Base-by-base conservation (phyloP, 805 yeast genomes). In the Clavispora carvajalis region DNA sequence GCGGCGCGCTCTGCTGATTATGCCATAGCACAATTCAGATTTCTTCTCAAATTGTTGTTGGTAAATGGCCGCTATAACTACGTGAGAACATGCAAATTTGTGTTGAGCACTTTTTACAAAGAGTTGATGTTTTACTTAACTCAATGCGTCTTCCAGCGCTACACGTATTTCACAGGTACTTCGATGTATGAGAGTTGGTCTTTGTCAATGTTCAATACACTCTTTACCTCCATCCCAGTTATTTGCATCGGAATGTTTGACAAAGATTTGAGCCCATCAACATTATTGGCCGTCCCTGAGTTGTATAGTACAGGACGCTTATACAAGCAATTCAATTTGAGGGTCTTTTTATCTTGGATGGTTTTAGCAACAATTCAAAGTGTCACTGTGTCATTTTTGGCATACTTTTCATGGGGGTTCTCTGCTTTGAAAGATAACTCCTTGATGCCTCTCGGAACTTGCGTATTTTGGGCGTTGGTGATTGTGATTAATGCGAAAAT, bases 11-110 rank as follows among this genome's bases (percentile, higher is more conserved):
- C 96, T 0, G 82, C 97, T 0, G 99, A 93, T 62, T 93, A 87
- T 56, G 82, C 98, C 1, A 85, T 93, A 58, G 99, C 95, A 0
- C 99, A 93, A 59, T 93, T 93, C 65, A 70, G 96, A 44, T 93
- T 77, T 57, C 65, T 93, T 43, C 66, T 85, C 43, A 93, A 93
- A 60, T 66, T 93, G 37, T 67, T 93, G 33, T 70, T 93, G 34
- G 99, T 95, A 7, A 96, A 93, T 65, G 99, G 99, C 1, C 75
- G 98, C 19, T 93, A 95, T 73, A 95, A 93, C 60, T 93, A 93
- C 57, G 78, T 88, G 48, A 71, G 99, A 41, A 88, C 97, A 0
- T 79, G 91, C 33, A 91, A 90, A 60, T 93, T 93, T 62, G 89
- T 93, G 33, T 69, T 93, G 47, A 82, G 95, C 44, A 93, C 99